These are phyloP conservation scores for Rhizophagus clarus DNA, from an alignment of 192 early-diverging fungal species.

Conservation along the genomic window DNA sequence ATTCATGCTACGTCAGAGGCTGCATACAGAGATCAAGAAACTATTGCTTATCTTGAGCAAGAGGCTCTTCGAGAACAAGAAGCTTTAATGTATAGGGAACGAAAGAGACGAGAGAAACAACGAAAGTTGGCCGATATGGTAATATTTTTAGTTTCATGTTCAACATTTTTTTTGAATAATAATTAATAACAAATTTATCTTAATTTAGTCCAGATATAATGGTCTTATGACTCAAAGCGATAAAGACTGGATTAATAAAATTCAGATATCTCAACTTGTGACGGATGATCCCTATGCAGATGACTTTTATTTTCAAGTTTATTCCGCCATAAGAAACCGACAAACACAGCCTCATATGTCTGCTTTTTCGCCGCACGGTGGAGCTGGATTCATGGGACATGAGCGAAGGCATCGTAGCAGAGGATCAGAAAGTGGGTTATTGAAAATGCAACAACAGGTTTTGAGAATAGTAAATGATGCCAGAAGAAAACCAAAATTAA, in stretches of 20 bases:
- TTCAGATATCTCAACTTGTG: slow-evolving; percentile 94
- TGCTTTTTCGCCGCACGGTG: slow-evolving; percentile 24
- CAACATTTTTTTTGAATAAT: not conserved
- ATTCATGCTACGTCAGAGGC: slow-evolving; percentile 40
- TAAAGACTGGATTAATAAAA: slow-evolving; percentile 91
- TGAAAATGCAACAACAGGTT: slow-evolving; percentile 92
- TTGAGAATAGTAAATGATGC: slow-evolving; percentile 94
- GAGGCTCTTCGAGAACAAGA: slow-evolving; percentile 34
- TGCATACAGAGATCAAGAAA: slow-evolving; percentile 6
- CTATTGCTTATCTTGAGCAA: slow-evolving; percentile 22
- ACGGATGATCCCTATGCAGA: slow-evolving; percentile 90
- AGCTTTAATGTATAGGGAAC: slow-evolving; percentile 38
- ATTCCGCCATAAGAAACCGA: slow-evolving; percentile 69
- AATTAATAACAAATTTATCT: not conserved
- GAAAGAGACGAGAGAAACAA: slow-evolving; percentile 41
- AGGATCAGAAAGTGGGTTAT: slow-evolving; percentile 54
- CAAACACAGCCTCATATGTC: slow-evolving; percentile 39
- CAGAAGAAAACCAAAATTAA: slow-evolving; percentile 82
- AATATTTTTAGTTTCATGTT: not conserved
- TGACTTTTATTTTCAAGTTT: slow-evolving; percentile 97
- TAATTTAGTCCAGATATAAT: slow-evolving; percentile 72
- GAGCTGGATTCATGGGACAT: slow-evolving; percentile 41
- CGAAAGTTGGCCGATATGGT: slow-evolving; percentile 32
- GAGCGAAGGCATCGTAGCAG: slow-evolving; percentile 47
- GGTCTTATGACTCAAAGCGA: slow-evolving; percentile 92